Conservation (phyloP, 768 basidiomycete species). For the Lentinula sp. region DNA sequence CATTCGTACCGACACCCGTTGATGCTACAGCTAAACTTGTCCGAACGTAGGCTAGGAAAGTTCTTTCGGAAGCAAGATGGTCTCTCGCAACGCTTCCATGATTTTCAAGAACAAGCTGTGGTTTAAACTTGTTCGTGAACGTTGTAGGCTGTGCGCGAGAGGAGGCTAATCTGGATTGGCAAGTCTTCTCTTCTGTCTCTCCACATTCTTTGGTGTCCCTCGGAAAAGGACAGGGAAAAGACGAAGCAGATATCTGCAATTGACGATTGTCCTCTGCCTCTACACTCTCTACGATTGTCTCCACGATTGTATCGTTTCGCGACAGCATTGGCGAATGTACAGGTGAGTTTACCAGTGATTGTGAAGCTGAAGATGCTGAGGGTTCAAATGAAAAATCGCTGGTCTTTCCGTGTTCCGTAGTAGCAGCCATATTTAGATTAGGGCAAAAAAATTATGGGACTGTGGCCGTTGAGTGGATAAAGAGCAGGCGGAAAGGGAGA, state of each 20-base stretch:
- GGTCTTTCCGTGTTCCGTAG: background rate
- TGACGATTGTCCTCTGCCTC: background rate
- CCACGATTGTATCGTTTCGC: background rate
- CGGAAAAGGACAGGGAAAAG: background rate
- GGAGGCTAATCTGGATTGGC: background rate
- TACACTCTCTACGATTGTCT: background rate
- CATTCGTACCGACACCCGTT: conserved; percentile 49
- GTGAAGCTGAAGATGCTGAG: background rate
- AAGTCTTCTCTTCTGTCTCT: background rate
- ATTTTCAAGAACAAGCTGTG: conserved; percentile 35
- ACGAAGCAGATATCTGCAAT: background rate
- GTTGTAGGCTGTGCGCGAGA: background rate
- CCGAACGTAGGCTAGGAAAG: conserved; percentile 59
- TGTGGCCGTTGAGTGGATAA: background rate
- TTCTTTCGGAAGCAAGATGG: conserved; percentile 58
- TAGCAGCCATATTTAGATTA: background rate
- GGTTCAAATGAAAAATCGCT: background rate
- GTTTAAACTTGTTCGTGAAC: background rate
- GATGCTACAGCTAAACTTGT: conserved; percentile 56
- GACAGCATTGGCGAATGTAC: background rate
- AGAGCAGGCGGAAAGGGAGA: background rate
- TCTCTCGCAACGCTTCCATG: conserved; percentile 59
- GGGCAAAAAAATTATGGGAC: background rate
- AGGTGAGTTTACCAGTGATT: background rate
- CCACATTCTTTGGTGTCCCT: background rate